Evolutionary conservation across 169 alveolate species (phyloP).

Genomic region (Plasmodium cynomolgi): DNA sequence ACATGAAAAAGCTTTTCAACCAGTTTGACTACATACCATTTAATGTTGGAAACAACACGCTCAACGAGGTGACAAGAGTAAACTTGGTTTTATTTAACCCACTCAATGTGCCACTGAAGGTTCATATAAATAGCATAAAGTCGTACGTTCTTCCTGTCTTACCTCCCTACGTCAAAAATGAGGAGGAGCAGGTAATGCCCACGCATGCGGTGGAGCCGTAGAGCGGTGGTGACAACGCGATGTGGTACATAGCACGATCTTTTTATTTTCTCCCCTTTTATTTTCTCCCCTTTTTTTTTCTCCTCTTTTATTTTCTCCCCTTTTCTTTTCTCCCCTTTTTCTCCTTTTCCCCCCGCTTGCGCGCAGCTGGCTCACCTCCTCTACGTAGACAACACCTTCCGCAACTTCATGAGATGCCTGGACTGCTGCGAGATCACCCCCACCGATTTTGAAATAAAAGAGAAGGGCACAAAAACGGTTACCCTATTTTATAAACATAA

Average conservation of each 20-base stretch:
- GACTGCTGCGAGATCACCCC: conserved; percentile 63
- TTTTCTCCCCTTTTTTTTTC: background rate
- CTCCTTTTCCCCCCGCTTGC: background rate
- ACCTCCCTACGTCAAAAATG: conserved; percentile 59
- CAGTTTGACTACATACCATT: conserved; percentile 63
- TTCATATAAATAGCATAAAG: conserved; percentile 65
- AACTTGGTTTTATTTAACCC: conserved; percentile 67
- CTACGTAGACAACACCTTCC: conserved; percentile 65
- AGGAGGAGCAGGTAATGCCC: conserved; percentile 50
- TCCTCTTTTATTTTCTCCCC: background rate
- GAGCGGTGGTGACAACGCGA: background rate
- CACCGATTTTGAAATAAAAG: conserved; percentile 29
- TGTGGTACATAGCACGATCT: background rate
- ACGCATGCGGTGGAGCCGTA: background rate
- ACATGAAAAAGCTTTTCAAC: conserved; percentile 57
- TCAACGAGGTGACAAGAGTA: conserved; percentile 44
- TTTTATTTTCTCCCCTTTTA: background rate
- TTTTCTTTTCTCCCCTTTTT: background rate
- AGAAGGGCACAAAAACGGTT: conserved; percentile 35
- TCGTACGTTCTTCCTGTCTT: conserved; percentile 64
- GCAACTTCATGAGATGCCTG: conserved; percentile 66
- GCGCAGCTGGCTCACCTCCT: conserved; percentile 45
- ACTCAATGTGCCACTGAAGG: conserved; percentile 26
- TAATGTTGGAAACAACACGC: conserved; percentile 56
- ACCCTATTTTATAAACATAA: conserved; percentile 61